Evolutionary conservation across 2,329 filamentous ascomycete species (phyloP), one percentile per base, ranked within the genome.

Genomic region (Phialemoniopsis sp.): DNA sequence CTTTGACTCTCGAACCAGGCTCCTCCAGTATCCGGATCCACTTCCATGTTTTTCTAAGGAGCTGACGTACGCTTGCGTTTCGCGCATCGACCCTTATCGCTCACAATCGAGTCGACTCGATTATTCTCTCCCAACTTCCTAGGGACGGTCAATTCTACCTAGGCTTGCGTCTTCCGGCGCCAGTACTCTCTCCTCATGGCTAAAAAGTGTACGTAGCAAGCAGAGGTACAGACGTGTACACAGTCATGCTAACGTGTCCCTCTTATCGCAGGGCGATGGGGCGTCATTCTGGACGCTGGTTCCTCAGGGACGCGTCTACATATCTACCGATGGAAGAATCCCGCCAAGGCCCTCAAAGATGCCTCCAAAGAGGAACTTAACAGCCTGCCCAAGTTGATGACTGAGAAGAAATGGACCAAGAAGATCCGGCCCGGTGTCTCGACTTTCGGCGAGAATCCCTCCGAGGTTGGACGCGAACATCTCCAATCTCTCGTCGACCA

Each of bases 301-400:
- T 97, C 93, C 63, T 97, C 93, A 63, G 91, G 93, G 60, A 97
- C 91, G 55, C 86, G 93, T 59, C 76, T 95, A 47, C 89, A 98
- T 63, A 80, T 98, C 42, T 98, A 98, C 67, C 80, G 83, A 64
- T 98, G 93, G 93, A 79, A 90, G 56, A 85, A 94, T 56, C 82
- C 82, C 47, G 70, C 78, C 30, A 74, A 74, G 50, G 84, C 86
- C 47, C 70, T 79, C 53, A 72, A 80, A 45, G 67, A 82, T 40
- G 82, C 78, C 29, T 68, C 73, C 33, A 55, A 67, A 15, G 64
- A 78, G 31, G 74, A 86, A 32, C 59, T 90, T 36, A 76, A 79
- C 42, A 79, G 74, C 36, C 68, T 98, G 19, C 93, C 93, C 3
- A 79, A 83, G 52, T 70, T 98, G 49, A 80, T 87, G 57, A 90